Evolutionary conservation across 495 filamentous ascomycete genomes (phyloP), one percentile per base, ranked within the genome.

Genomic region (Aspergillus leporis): DNA sequence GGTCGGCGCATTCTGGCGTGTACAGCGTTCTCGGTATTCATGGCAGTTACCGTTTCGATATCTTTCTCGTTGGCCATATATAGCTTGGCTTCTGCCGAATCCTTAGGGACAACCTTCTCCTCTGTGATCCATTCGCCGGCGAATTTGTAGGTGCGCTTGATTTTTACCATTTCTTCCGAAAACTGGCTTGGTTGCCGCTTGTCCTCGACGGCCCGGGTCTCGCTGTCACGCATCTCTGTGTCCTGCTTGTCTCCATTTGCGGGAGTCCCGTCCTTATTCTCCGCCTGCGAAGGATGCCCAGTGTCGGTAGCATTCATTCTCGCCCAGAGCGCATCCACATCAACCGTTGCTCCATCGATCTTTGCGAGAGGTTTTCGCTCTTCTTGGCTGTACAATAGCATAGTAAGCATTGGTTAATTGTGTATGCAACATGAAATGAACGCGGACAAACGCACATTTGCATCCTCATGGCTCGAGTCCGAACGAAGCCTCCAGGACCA

Each of bases 281-380:
- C 45, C 4, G 51, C 63, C 38, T 67, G 60, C 3, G 58, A 59
- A 21, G 60, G 57, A 43, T 54, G 52, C 65, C 67, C 23, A 59
- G 9, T 60, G n/a, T 68, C 65, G 12, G 75, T 66, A 8, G 82
- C 74, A 22, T 83, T 87, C 90, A 98, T 90, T 64, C 85, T 81
- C 30, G 81, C 83, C 94, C 94, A 98, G 16, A 98, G 65, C 12
- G 85, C 85, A 59, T 98, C 88, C n/a, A 98, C 90, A 67, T 98
- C 90, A 49, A 94, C 76, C 12, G 93, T 96, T 9, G 88, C 87
- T 3, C 85, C 88, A 5, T 86, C 86, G 43, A 79, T 84, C 53
- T 74, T 80, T 7, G 83, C 79, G 32, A 86, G 72, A n/a, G 81
- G 71, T 74, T 84, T 87, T 49, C 80, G 83, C 66, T 90, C 84